phyloP scores from a whole-genome alignment of 2,329 filamentous ascomycete genomes.

The Ascocoryne sarcoides region DNA sequence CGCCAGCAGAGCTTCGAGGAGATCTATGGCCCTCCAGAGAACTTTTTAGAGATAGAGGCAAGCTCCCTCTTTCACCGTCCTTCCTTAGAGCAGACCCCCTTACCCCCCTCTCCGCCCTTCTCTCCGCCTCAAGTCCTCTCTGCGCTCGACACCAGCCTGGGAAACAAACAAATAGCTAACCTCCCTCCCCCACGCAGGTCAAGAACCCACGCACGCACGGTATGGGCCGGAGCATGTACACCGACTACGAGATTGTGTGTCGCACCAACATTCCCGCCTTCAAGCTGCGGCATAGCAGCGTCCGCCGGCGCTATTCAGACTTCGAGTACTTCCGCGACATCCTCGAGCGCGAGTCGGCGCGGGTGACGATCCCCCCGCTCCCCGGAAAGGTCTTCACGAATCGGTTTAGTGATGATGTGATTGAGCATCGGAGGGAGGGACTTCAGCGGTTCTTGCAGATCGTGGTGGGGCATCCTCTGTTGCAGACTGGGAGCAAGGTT shows the following conservation, averaged over 20 bases:
- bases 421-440: conserved; percentile 85
- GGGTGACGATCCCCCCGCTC: conserved; percentile 90
- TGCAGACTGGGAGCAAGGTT: conserved; percentile 97
- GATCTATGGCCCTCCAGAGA: conserved; percentile 97
- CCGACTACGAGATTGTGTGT: conserved; percentile 96
- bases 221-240: conserved; percentile 94
- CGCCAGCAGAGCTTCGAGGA: conserved; percentile 96
- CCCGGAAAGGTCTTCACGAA: conserved; percentile 98
- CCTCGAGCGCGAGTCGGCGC: conserved; percentile 85
- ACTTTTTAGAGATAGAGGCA: conserved; percentile 97
- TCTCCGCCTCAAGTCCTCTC: conserved; percentile 4
- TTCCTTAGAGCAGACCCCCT: neutral
- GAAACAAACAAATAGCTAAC: no score
- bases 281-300: conserved; percentile 81
- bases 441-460: conserved; percentile 95
- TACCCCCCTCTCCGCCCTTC: conserved; percentile 1
- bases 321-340: conserved; percentile 99
- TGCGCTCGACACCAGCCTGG: conserved; percentile 1
- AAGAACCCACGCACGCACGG: conserved; percentile 90
- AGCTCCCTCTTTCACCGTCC: conserved; percentile 17
- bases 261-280: conserved; percentile 98
- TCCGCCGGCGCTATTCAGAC: conserved; percentile 91
- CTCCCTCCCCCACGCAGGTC: conserved; percentile 47
- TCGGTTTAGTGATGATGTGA: conserved; percentile 95
- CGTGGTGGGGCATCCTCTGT: conserved; percentile 87